Evolutionary conservation across 1,284 basidiomycete genomes (phyloP), one percentile per base, ranked within the genome.

Genomic region (Gymnopus androsaceus): DNA sequence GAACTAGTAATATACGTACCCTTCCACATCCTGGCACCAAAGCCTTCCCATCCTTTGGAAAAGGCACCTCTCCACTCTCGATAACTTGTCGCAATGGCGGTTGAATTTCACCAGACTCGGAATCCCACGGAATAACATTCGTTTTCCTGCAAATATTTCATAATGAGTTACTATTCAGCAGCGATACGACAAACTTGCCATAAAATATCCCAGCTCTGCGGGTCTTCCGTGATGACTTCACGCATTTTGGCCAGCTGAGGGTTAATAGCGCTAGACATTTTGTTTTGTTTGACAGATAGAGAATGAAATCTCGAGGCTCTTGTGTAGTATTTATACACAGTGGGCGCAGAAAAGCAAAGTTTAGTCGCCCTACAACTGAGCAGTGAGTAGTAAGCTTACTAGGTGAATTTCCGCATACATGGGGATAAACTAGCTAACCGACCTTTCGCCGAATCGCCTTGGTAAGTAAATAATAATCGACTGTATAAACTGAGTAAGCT

Each of bases 21-120:
- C 73, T 75, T 41, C 88, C 89, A 65, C 88, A 90, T 2, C 89
- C 90, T 0, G 88, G 88, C 8, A 92, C 80, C 1, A 92, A 71
- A 2, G 84, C 87, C 33, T 73, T 69, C 1, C 88, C 88, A 4
- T 59, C 63, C 25, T 59, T 75, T 0, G 86, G 82, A 38, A 88
- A 74, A 3, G 75, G 67, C 1, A 88, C 59, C 25, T 72, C 70
- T 11, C 69, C 70, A 0, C 78, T 78, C 45, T 78, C 68, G n/a
- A 90, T 64, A 1, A 86, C 66, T 30, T 82, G 77, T 17, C 69
- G 68, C 41, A 91, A 71, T 0, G 85, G 73, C 14, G 81, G 81
- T 60, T 90, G 88, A 4, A 72, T 61, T 1, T 71, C 64, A 0
- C 82, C 82, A 11, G 67, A n/a, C n/a, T n/a, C n/a, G n/a, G n/a